A percentile compares a stretch with the other conserved stretches of the same genome.
These are phyloP conservation scores for Chaetoceros tenuissimus DNA, from an alignment of 108 stramenopile genomes.

Conservation along the genomic window DNA sequence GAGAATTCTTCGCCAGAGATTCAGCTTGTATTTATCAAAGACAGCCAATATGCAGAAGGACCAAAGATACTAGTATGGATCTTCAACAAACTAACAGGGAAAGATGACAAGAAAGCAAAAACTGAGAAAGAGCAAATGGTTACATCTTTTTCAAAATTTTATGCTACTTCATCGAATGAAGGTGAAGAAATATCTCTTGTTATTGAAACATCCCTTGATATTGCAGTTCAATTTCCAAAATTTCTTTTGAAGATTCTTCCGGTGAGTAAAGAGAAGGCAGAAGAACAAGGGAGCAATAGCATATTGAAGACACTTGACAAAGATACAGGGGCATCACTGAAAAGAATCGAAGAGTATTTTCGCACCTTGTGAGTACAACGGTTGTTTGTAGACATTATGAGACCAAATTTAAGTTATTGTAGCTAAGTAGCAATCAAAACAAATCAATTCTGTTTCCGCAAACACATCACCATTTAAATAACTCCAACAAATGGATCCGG, in stretches of 20 bases:
- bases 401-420: no score
- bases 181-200: slow-evolving; percentile 11
- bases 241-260: slow-evolving; percentile 36
- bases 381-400: no score
- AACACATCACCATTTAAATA: no score
- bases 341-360: neutral
- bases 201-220: slow-evolving; percentile 6
- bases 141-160: neutral
- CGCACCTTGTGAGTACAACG: no score
- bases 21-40: slow-evolving; percentile 21
- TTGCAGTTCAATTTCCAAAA: slow-evolving; percentile 27
- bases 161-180: neutral
- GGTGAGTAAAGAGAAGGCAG: slow-evolving; percentile 31
- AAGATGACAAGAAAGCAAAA: slow-evolving; percentile 5
- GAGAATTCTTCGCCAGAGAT: slow-evolving; percentile 7
- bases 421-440: no score
- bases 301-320: slow-evolving; percentile 21
- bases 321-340: slow-evolving; percentile 11
- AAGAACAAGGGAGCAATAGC: slow-evolving; percentile 23
- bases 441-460: no score
- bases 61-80: slow-evolving; percentile 28
- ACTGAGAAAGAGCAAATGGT: neutral
- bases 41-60: slow-evolving; percentile 19
- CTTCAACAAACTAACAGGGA: slow-evolving; percentile 39
- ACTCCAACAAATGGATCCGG: slow-evolving; percentile 38